Evolutionary conservation across 495 filamentous ascomycete species (phyloP), one percentile per base, ranked within the genome.

Genomic region (Tuber aestivum): DNA sequence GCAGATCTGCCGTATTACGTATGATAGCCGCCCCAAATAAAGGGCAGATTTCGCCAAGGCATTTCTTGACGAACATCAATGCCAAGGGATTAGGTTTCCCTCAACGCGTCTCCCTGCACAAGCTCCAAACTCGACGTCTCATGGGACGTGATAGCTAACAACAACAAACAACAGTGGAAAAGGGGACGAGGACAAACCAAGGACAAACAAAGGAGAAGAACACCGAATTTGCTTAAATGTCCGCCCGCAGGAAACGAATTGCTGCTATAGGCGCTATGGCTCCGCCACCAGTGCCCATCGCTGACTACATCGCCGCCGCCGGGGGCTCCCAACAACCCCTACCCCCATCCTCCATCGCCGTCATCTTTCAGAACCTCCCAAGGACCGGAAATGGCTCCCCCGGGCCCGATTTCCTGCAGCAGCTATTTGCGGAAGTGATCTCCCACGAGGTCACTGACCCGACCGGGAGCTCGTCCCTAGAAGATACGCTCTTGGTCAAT

Each of bases 401-500:
- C 41, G 85, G 85, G 56, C 87, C 85, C 75, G 86, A 90, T 77
- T 86, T 86, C 0, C 91, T 94, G 73, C 85, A 87, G 12, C 87
- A 90, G 76, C 86, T 94, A 35, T 87, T 93, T 42, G 85, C 87
- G 65, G 92, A 93, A 80, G 86, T 92, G 50, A 84, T 91, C 23
- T 85, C 81, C 79, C 84, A 77, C 76, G 85, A 86, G 78, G 80
- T 82, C 32, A 81, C 85, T 56, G 80, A 84, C 61, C 76, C 86
- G 75, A 80, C 84, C 81, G 81, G 77, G 79, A 56, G 76, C 32
- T 70, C 85, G 75, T 82, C 86, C n/a, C 73, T 87, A 9, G 89
- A 91, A 75, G 89, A 92, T 72, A 89, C 90, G 76, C 83, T 92
- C 70, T 87, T 90, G 12, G 89, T 94, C 82, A 93, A 95, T 77